These are phyloP conservation scores for Kodamaea alishanica DNA, from an alignment of 1,139 yeast genomes.

Conservation along the genomic window DNA sequence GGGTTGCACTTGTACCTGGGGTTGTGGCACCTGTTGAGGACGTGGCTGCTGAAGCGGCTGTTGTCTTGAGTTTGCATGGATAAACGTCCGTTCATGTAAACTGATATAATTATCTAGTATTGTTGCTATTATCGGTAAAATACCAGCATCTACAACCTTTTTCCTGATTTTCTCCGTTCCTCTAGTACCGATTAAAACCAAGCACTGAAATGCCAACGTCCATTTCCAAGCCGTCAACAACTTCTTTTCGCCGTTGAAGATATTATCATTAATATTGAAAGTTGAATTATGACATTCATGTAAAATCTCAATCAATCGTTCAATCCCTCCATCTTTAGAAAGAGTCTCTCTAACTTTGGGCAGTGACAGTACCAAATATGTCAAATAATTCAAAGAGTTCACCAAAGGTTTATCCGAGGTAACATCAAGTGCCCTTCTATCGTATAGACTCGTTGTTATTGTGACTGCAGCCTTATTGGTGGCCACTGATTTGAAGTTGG, in stretches of 20 bases:
- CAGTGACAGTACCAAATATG: slow-evolving; percentile 80
- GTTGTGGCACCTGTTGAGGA: slow-evolving; percentile 5
- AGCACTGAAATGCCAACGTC: slow-evolving; percentile 90
- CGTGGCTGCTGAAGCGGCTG: slow-evolving; percentile 8
- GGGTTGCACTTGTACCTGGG: slow-evolving; percentile 3
- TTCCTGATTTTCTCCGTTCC: slow-evolving; percentile 85
- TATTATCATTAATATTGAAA: slow-evolving; percentile 30
- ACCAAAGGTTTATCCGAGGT: slow-evolving; percentile 88
- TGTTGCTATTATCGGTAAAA: slow-evolving; percentile 86
- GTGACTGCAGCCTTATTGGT: slow-evolving; percentile 87
- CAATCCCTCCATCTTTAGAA: slow-evolving; percentile 87
- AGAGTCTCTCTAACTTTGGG: slow-evolving; percentile 89
- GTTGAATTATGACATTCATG: slow-evolving; percentile 64
- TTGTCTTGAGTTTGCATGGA: slow-evolving; percentile 27
- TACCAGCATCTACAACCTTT: slow-evolving; percentile 87
- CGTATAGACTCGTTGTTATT: slow-evolving; percentile 84
- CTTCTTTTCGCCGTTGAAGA: slow-evolving; percentile 46
- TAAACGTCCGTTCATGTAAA: slow-evolving; percentile 38
- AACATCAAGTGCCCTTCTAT: slow-evolving; percentile 87
- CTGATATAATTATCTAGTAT: slow-evolving; percentile 78
- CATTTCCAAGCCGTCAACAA: slow-evolving; percentile 89
- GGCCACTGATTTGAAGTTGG: slow-evolving; percentile 75
- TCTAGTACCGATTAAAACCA: slow-evolving; percentile 86
- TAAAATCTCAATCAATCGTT: slow-evolving; percentile 77
- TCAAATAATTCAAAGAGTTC: slow-evolving; percentile 84